These are phyloP conservation scores for Aphanomyces cochlioides DNA, from an alignment of 352 stramenopile species.

Conservation along the genomic window DNA sequence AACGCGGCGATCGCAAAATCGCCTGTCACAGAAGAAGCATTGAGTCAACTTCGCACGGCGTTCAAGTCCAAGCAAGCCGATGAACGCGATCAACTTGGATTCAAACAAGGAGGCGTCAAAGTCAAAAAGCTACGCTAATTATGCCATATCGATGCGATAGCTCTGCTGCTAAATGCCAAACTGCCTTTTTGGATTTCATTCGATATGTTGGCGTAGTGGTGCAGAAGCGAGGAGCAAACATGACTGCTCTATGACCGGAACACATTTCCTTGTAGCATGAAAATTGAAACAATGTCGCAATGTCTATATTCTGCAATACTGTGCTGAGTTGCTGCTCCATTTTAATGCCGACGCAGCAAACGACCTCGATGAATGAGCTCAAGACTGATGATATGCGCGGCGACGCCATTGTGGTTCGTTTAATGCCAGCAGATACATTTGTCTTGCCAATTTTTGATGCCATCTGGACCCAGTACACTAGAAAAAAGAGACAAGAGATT, in stretches of 20 bases:
- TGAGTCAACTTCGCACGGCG: constrained; percentile 33
- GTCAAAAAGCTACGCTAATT: constrained; percentile 40
- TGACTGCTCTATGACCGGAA: background rate
- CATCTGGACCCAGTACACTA: too few species aligned
- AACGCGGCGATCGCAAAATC: constrained; percentile 61
- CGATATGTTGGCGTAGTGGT: background rate
- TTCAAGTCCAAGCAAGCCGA: constrained; percentile 79
- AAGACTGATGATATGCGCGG: too few species aligned
- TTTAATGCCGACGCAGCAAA: too few species aligned
- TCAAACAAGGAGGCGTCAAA: constrained; percentile 70
- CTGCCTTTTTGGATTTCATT: background rate
- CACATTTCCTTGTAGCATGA: too few species aligned
- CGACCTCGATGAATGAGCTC: too few species aligned
- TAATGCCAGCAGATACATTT: too few species aligned
- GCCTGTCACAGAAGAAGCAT: constrained; percentile 49
- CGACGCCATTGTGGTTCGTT: too few species aligned
- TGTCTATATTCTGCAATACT: too few species aligned
- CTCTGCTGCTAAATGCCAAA: background rate
- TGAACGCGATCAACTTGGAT: constrained; percentile 58
- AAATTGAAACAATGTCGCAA: too few species aligned
- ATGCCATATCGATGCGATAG: constrained; percentile 6
- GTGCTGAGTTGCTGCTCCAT: too few species aligned
- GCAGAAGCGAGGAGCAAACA: background rate
- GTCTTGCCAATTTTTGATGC: too few species aligned
- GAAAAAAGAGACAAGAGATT: too few species aligned